Evolutionary conservation across 805 yeast genomes (phyloP), one percentile per base, ranked within the genome.

Genomic region (Starmerella potacharoeniae): DNA sequence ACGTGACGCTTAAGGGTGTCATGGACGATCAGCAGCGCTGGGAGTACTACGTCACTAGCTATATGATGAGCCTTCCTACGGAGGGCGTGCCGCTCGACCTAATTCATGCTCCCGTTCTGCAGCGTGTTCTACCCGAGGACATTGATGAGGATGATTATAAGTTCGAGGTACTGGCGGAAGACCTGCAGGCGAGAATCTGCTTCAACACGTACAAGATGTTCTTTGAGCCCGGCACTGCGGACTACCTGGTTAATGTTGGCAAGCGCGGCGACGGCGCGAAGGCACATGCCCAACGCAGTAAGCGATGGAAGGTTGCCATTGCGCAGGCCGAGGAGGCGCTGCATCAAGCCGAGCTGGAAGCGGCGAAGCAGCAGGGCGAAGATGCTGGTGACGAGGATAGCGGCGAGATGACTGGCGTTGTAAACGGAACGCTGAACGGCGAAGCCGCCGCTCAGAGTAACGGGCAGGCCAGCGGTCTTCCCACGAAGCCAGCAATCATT

Each of bases 21-120:
- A 74, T 75, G 62, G 77, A 82, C 28, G 79, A 81, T 3, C 91
- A 86, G 62, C 95, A 87, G 60, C 80, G 79, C 64, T 93, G 96
- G 85, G 90, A 88, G 67, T 91, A 93, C 72, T 93, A 93, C 66
- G 77, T 93, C 51, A 91, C 97, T 0, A 86, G 95, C 44, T 93
- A 85, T 68, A 79, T 90, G 44, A 84, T 93, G 86, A 84, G 95
- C 3, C 95, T 88, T 64, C 97, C 98, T 40, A 93, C 99, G 2
- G 99, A 93, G 69, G 97, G 97, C 34, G 84, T 93, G 16, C 82
- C 88, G 16, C 80, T 86, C 17, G 81, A 84, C 44, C 81, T 81
- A 61, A 77, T 93, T 54, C 77, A 78, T 59, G 75, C 87, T 69
- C 97, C 97, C 30, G 85, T 91, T 69, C 72, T 86, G 60, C 83